Evolutionary conservation across 768 basidiomycete genomes (phyloP).

Genomic region (Cystobasidium tubakii): DNA sequence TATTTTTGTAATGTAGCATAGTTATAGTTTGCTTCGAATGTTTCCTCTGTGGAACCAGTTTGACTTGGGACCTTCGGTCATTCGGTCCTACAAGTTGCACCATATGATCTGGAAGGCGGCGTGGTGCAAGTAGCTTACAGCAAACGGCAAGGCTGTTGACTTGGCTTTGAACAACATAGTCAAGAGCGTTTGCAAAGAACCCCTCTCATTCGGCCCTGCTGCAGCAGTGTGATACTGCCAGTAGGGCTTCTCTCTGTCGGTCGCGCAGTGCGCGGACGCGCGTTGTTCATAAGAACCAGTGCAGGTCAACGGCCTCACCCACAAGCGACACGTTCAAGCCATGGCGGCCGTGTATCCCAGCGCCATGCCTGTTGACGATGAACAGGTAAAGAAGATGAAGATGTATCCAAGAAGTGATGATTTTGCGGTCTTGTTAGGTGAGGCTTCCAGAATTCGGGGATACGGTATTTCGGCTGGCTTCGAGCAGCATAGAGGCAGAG

Average conservation of each 20-base stretch:
- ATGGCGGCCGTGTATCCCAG: background rate
- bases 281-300: no score
- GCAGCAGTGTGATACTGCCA: background rate
- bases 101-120: background rate
- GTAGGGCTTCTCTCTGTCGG: background rate
- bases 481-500: no score
- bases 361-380: slow-evolving; percentile 6
- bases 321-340: no score
- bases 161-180: background rate
- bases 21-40: background rate
- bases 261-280: no score
- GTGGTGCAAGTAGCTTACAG: background rate
- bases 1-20: background rate
- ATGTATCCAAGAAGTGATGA: slow-evolving; percentile 30
- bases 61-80: background rate
- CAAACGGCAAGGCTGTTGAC: background rate
- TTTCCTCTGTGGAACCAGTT: background rate
- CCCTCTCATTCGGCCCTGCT: background rate
- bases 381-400: background rate
- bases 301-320: no score
- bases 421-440: slow-evolving; percentile 32
- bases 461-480: background rate
- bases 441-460: background rate
- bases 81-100: background rate
- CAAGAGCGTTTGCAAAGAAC: background rate